A percentile compares a stretch with the other conserved stretches of the same genome.
Evolutionary conservation across 805 yeast genomes (phyloP).

Genomic region (Ogataea zsoltii): DNA sequence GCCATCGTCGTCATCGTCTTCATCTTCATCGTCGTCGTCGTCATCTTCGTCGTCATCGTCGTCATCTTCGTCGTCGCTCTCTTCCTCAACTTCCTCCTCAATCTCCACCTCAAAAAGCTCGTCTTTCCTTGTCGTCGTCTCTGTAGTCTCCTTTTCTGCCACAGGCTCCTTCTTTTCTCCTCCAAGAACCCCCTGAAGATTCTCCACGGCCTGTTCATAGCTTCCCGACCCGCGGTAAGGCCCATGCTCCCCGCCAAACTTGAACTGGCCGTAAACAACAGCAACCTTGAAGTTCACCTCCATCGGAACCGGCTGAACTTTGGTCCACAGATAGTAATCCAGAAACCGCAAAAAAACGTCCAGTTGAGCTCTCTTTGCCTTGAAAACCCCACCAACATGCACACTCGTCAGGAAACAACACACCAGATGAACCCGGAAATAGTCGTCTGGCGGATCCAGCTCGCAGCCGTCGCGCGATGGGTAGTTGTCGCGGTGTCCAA

Average conservation of each 20-base stretch:
- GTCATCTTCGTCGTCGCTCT: conserved; percentile 22
- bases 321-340: conserved; percentile 70
- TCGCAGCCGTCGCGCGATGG: conserved; percentile 49
- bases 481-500: conserved; percentile 62
- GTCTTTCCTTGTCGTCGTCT: conserved; percentile 20
- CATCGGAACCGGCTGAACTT: conserved; percentile 60
- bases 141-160: conserved; percentile 5
- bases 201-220: conserved; percentile 44
- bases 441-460: conserved; percentile 66
- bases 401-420: conserved; percentile 42
- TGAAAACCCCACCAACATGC: conserved; percentile 1
- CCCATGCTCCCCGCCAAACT: conserved; percentile 24
- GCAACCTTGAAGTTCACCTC: conserved; percentile 57
- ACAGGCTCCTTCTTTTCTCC: background rate
- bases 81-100: conserved; percentile 11
- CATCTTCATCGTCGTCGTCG: conserved; percentile 18
- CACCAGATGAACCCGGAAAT: conserved; percentile 66
- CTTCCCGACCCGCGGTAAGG: conserved; percentile 22
- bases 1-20: background rate
- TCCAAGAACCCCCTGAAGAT: conserved; percentile 27
- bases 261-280: conserved; percentile 37
- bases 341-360: conserved; percentile 54
- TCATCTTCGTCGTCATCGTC: conserved; percentile 12
- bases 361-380: conserved; percentile 24
- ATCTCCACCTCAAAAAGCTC: conserved; percentile 22